Base-by-base conservation (phyloP, 805 yeast species). In the Yamadazyma paraphyllophila region DNA sequence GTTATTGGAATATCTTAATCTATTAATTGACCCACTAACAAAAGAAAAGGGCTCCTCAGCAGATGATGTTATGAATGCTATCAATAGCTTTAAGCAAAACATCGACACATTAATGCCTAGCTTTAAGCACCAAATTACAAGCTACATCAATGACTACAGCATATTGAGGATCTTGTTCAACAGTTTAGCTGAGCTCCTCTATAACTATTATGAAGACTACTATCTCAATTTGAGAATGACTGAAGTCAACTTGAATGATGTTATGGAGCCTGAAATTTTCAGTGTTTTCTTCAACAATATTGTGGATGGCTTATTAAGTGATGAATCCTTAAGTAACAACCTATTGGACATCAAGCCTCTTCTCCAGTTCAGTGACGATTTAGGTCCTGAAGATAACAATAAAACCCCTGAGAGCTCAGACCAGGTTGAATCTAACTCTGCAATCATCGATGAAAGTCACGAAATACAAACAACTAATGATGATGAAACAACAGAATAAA, bases 21-120 rank as follows among this genome's bases (percentile, higher is more conserved):
- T 65, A 11, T 73, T 87, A 30, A 67, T 80, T 26, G 70, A 64
- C 27, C 82, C 85, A 0, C 44, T 48, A 29, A 36, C 32, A 2
- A 27, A 37, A 20, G 11, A 20, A 6, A 27, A 24, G 14, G 39
- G 41, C 7, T 10, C 44, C 13, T 15, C 15, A 9, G 24, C 32
- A 10, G 43, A 30, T 25, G 32, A 43, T 7, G 32, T 37, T 1
- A 13, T 38, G 7, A 25, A 13, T 31, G 20, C 33, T 11, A 40
- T 48, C 34, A 13, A 30, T 3, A 20, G 63, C 25, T 73, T 87
- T 53, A 74, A 78, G 48, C 70, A 69, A 17, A 73, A 74, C 29
- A 63, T 87, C 15, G 71, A 74, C 33, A 62, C 59, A n/a, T 78
- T 76, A 41, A 62, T 90, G 5, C 86, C 88, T 3, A 73, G 78